These are phyloP conservation scores for Arachis monticola DNA, from an alignment of 331 rosid species.

Conservation along the genomic window DNA sequence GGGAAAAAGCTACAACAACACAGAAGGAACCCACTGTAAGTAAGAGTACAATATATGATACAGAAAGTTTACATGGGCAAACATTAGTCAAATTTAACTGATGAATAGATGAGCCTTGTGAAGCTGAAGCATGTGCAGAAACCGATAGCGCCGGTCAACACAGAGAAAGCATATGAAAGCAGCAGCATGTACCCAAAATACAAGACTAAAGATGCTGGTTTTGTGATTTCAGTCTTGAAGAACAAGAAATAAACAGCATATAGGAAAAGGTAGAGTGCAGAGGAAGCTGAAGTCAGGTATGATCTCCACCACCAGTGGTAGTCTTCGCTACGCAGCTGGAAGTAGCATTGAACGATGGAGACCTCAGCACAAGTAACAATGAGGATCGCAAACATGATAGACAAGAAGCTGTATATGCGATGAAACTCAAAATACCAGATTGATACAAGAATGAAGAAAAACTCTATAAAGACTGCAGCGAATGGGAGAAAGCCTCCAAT, in stretches of 20 bases:
- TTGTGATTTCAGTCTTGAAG: slow-evolving; percentile 75
- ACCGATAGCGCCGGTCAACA: slow-evolving; percentile 38
- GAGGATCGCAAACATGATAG: slow-evolving; percentile 74
- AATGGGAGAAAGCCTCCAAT: slow-evolving; percentile 42
- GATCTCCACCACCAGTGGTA: slow-evolving; percentile 94
- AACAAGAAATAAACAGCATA: slow-evolving; percentile 81
- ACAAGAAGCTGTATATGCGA: slow-evolving; percentile 78
- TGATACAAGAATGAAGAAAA: slow-evolving; percentile 78
- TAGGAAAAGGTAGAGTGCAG: slow-evolving; percentile 85
- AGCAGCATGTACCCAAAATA: slow-evolving; percentile 87
- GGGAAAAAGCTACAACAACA: too few species aligned
- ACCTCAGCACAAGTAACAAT: slow-evolving; percentile 80
- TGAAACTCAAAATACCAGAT: slow-evolving; percentile 87
- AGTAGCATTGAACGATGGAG: slow-evolving; percentile 78
- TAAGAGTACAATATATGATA: too few species aligned
- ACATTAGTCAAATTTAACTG: slow-evolving; percentile 39
- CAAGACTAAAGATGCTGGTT: slow-evolving; percentile 76
- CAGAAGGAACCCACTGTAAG: too few species aligned
- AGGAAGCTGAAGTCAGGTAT: slow-evolving; percentile 80
- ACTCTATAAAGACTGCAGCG: slow-evolving; percentile 46
- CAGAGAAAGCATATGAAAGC: slow-evolving; percentile 52
- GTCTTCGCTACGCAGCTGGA: slow-evolving; percentile 80
- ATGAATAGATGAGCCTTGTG: slow-evolving; percentile 39
- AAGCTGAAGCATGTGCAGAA: slow-evolving; percentile 69
- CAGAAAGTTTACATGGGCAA: slow-evolving; percentile 30